phyloP scores from a whole-genome alignment of 768 basidiomycete genomes.

The Collybia sp. region DNA sequence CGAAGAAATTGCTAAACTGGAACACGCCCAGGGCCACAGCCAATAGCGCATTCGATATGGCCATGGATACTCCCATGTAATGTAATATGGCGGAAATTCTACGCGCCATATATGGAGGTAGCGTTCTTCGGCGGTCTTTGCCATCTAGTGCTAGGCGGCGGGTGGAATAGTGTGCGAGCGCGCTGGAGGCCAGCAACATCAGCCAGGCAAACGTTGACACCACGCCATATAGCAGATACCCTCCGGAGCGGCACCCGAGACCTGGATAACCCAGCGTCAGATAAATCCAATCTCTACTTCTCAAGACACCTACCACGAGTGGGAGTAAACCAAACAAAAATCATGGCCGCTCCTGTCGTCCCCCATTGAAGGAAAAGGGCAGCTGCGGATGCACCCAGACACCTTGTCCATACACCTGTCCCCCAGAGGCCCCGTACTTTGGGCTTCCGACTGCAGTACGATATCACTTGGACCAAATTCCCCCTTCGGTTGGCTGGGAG shows the following conservation, averaged over 20 bases:
- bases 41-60: constrained; percentile 24
- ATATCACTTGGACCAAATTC: constrained; percentile 11
- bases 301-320: constrained; percentile 14
- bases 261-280: constrained; percentile 10
- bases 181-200: constrained; percentile 21
- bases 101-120: constrained; percentile 8
- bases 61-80: constrained; percentile 23
- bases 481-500: constrained; percentile 13
- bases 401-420: constrained; percentile 13
- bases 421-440: constrained; percentile 10
- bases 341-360: constrained; percentile 20
- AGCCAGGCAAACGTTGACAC: constrained; percentile 28
- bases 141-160: background rate
- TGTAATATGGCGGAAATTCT: constrained; percentile 19
- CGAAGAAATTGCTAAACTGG: constrained; percentile 26
- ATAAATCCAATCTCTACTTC: background rate
- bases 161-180: constrained; percentile 20
- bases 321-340: constrained; percentile 20
- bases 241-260: constrained; percentile 26
- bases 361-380: constrained; percentile 24
- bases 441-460: constrained; percentile 7
- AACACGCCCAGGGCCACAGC: constrained; percentile 23
- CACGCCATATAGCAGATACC: constrained; percentile 24
- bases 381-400: constrained; percentile 12
- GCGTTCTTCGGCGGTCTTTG: background rate